Evolutionary conservation across 176 grass and related monocot species (phyloP).

Genomic region (Leersia perrieri): DNA sequence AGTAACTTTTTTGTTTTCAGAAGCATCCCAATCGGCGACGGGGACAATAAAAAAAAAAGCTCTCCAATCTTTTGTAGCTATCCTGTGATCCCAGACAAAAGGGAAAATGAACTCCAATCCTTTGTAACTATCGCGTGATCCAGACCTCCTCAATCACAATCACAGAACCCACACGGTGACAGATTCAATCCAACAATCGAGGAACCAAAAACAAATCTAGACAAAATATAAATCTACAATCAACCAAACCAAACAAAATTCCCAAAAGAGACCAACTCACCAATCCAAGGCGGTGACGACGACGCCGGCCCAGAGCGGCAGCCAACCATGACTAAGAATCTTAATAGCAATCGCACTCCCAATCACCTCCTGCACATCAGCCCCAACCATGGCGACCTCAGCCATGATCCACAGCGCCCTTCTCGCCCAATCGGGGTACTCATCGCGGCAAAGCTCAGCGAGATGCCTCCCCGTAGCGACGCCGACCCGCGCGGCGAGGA

Average conservation of each 20-base stretch:
- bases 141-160: constrained; percentile 13
- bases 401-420: constrained; percentile 88
- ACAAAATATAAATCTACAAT: no score
- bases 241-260: not conserved
- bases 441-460: constrained; percentile 94
- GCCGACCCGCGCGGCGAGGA: constrained; percentile 78
- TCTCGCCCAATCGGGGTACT: constrained; percentile 84
- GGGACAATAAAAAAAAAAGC: not conserved
- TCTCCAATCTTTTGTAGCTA: constrained; percentile 28
- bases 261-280: constrained; percentile 42
- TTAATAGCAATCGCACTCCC: constrained; percentile 96
- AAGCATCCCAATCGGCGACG: not conserved
- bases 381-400: constrained; percentile 91
- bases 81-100: not conserved
- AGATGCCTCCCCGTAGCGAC: constrained; percentile 85
- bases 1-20: not conserved
- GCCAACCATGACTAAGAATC: constrained; percentile 75
- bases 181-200: not conserved
- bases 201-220: no score
- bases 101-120: no score
- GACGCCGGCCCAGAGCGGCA: constrained; percentile 94
- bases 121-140: constrained; percentile 33
- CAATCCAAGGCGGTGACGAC: constrained; percentile 92
- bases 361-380: constrained; percentile 96
- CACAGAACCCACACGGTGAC: not conserved